Evolutionary conservation across 2,329 filamentous ascomycete genomes (phyloP), one percentile per base, ranked within the genome.

Genomic region (Penicillium sp.): DNA sequence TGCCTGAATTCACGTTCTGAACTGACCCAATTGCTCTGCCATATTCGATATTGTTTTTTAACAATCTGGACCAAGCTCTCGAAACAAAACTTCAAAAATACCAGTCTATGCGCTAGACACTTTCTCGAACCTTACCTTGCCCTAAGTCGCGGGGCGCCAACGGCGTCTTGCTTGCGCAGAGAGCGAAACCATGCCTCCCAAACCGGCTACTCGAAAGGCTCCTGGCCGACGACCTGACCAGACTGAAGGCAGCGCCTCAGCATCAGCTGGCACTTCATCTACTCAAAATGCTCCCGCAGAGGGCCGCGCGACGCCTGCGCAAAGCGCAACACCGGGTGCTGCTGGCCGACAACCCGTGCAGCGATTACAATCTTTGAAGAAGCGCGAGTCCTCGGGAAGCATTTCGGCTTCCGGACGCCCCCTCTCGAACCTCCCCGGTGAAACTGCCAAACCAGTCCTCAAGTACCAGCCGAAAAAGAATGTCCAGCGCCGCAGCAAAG

Each of bases 321-420:
- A 52, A 26, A 61, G 55, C 26, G 48, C 52, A 31, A 54, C 58
- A 3, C 57, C 65, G 23, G 60, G 58, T 19, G 44, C 66, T 2
- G 48, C 65, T n/a, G 54, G 54, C 13, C 68, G 73, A 57, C 65
- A 71, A 3, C 67, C 72, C 1, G 73, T 77, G 18, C 73, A 76
- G 55, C 73, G 76, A 18, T 67, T 78, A 13, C 73, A 77, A 60
- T 74, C 75, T 0, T 62, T 78, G 11, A 75, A 76, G 48, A 74
- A 70, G 60, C 69, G 73, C 36, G 60, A 67, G 6, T 66, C 73
- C 2, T 64, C 70, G 3, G 70, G 75, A 13, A 75, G 71, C 47
- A 74, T 77, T 19, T 62, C 67, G 4, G 65, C 71, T 1, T 55
- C 63, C 3, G 51, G 44, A n/a, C 54, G 64, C 31, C 59, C 72